Conservation (phyloP, 2,329 filamentous ascomycete species). For the Monosporascus ibericus region DNA sequence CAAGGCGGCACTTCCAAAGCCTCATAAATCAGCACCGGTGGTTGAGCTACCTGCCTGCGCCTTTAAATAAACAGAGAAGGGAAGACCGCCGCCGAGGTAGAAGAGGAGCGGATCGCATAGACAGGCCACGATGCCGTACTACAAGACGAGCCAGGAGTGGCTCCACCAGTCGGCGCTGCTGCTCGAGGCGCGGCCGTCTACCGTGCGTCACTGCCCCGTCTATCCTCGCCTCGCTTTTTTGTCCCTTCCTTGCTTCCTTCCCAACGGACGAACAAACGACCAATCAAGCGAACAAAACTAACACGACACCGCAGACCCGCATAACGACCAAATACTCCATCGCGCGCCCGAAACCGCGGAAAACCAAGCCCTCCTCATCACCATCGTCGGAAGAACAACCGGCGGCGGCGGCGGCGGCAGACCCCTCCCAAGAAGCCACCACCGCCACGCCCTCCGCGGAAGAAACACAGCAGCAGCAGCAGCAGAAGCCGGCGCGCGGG, state of each 20-base stretch:
- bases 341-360: constrained; percentile 31
- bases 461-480: constrained; percentile 6
- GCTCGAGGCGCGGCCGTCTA: constrained; percentile 77
- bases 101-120: background rate
- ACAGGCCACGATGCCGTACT: constrained; percentile 62
- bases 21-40: no score
- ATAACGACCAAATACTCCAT: constrained; percentile 92
- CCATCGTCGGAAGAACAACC: background rate
- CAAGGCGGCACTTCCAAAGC: no score
- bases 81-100: background rate
- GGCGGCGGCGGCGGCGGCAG: constrained; percentile 14
- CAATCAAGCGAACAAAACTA: constrained; percentile 6
- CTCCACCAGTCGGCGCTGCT: constrained; percentile 81
- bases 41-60: background rate
- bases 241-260: background rate
- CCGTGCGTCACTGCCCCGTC: constrained; percentile 50
- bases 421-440: constrained; percentile 13
- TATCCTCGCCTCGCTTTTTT: constrained; percentile 1
- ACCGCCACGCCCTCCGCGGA: constrained; percentile 17
- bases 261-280: background rate
- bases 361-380: constrained; percentile 19
- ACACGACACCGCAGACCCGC: constrained; percentile 55
- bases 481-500: constrained; percentile 48
- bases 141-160: constrained; percentile 82
- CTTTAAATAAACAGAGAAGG: background rate